Evolutionary conservation across 805 yeast species (phyloP).

Genomic region (Candida vaughaniae): DNA sequence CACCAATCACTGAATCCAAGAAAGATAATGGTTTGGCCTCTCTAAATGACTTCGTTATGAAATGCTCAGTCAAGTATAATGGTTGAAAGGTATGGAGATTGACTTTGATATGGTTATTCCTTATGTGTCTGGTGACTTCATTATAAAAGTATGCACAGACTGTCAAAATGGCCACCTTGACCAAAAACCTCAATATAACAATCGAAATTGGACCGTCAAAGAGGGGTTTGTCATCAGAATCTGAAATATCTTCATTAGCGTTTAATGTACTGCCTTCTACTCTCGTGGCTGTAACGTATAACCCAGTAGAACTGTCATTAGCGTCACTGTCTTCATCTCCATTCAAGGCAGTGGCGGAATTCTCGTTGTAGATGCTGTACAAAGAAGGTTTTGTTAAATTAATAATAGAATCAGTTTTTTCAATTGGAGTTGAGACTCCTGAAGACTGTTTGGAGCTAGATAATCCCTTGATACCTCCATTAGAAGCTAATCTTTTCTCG

Average conservation of each 20-base stretch:
- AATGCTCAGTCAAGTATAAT: conserved; percentile 32
- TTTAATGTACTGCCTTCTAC: neutral
- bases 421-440: conserved; percentile 25
- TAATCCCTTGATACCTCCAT: neutral
- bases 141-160: conserved; percentile 53
- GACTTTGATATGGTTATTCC: conserved; percentile 44
- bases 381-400: conserved; percentile 52
- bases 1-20: neutral
- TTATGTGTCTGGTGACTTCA: conserved; percentile 51
- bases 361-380: conserved; percentile 50
- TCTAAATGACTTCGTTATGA: conserved; percentile 24
- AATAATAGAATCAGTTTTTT: conserved; percentile 41
- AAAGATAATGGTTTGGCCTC: conserved; percentile 19
- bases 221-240: neutral
- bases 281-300: conserved; percentile 10
- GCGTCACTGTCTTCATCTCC: conserved; percentile 20
- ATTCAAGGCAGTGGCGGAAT: conserved; percentile 37
- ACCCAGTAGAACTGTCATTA: conserved; percentile 2
- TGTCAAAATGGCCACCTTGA: conserved; percentile 30
- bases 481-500: conserved; percentile 5
- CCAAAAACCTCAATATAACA: conserved; percentile 6
- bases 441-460: conserved; percentile 9
- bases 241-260: neutral
- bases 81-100: conserved; percentile 43
- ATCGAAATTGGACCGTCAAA: conserved; percentile 8